Evolutionary conservation across 2,329 filamentous ascomycete species (phyloP).

Genomic region (Diaporthe vexans): DNA sequence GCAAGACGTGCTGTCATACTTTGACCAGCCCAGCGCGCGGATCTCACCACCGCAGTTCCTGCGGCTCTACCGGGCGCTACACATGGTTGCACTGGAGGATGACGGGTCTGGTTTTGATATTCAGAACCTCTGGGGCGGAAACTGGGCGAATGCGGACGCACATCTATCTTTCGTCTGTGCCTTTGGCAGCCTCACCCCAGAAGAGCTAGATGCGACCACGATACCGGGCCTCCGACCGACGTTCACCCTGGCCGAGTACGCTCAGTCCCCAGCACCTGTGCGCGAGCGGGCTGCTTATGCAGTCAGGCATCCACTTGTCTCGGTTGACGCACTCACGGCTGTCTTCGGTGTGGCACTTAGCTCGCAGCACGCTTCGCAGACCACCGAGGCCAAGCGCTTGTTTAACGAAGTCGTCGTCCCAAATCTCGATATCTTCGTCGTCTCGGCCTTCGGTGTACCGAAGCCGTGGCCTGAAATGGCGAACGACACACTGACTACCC

Average conservation of each 20-base stretch:
- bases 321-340: conserved; percentile 83
- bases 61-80: conserved; percentile 82
- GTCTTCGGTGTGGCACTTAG: conserved; percentile 76
- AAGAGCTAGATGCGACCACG: conserved; percentile 85
- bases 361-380: conserved; percentile 72
- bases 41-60: conserved; percentile 86
- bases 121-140: conserved; percentile 89
- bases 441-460: conserved; percentile 82
- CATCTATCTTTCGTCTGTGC: conserved; percentile 95
- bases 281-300: conserved; percentile 71
- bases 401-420: conserved; percentile 78
- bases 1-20: conserved; percentile 80
- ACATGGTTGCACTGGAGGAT: conserved; percentile 76
- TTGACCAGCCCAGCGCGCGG: conserved; percentile 84
- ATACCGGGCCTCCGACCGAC: conserved; percentile 86
- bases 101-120: conserved; percentile 78
- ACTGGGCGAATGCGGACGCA: conserved; percentile 88
- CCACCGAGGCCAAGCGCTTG: conserved; percentile 73
- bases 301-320: conserved; percentile 88
- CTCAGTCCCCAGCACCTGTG: conserved; percentile 62
- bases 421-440: conserved; percentile 83
- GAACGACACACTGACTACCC: conserved; percentile 79
- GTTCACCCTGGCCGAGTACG: conserved; percentile 75
- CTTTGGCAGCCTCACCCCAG: conserved; percentile 81
- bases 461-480: conserved; percentile 84